These are phyloP conservation scores for Magnusiomyces magnusii DNA, from an alignment of 1,139 yeast species.

Conservation along the genomic window DNA sequence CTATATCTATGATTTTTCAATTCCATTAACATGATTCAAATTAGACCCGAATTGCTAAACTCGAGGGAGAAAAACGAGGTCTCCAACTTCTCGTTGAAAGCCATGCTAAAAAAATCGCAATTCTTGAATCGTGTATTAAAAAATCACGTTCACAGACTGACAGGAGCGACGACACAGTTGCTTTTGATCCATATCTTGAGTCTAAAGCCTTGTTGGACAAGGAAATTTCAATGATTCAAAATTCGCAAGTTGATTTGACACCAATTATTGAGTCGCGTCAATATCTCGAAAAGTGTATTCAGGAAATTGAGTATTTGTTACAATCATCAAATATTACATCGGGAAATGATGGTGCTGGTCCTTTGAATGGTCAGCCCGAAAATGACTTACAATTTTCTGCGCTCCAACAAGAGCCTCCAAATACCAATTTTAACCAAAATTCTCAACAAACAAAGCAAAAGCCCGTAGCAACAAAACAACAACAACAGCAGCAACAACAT, in stretches of 20 bases:
- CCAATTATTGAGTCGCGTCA: slow-evolving; percentile 29
- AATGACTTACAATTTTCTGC: slow-evolving; percentile 3
- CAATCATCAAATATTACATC: slow-evolving; percentile 23
- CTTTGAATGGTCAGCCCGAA: neutral
- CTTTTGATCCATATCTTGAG: slow-evolving; percentile 10
- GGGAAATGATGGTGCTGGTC: neutral
- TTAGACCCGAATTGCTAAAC: slow-evolving; percentile 34
- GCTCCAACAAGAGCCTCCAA: neutral
- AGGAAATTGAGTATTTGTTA: slow-evolving; percentile 32
- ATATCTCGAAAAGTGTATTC: slow-evolving; percentile 32
- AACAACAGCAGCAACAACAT: no score
- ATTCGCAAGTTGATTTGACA: slow-evolving; percentile 22
- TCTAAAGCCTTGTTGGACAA: slow-evolving; percentile 7
- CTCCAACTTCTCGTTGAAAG: slow-evolving; percentile 28
- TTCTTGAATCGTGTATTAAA: slow-evolving; percentile 21
- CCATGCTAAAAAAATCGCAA: slow-evolving; percentile 26
- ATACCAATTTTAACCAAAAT: slow-evolving; percentile 2
- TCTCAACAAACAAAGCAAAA: slow-evolving; percentile 5
- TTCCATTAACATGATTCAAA: neutral
- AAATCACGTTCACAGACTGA: neutral
- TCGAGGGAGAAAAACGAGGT: slow-evolving; percentile 37
- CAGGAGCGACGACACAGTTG: neutral
- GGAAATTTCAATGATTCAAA: slow-evolving; percentile 10
- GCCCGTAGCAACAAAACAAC: neutral
- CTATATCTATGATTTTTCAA: neutral